phyloP scores from a whole-genome alignment of 805 yeast genomes.

The Maudiozyma saulgeensis region DNA sequence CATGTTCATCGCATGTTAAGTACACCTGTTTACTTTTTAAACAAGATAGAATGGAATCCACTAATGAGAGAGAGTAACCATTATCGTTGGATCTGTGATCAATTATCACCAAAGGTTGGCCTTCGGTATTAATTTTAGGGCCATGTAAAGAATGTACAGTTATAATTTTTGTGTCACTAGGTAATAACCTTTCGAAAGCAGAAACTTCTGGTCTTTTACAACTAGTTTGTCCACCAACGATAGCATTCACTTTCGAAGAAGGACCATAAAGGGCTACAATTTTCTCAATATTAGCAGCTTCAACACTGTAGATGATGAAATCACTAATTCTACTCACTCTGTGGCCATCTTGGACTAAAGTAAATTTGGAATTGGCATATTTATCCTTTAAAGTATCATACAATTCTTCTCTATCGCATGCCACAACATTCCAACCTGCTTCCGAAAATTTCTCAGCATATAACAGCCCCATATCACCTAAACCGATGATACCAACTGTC shows the following conservation, averaged over 20 bases:
- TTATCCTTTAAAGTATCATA: conserved; percentile 38
- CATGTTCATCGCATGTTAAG: conserved; percentile 81
- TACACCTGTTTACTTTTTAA: conserved; percentile 69
- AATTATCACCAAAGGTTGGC: conserved; percentile 87
- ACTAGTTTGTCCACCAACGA: conserved; percentile 97
- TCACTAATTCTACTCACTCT: conserved; percentile 73
- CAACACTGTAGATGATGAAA: conserved; percentile 82
- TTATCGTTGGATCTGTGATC: conserved; percentile 50
- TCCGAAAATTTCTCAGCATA: conserved; percentile 70
- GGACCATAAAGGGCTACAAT: conserved; percentile 77
- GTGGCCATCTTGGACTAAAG: conserved; percentile 70
- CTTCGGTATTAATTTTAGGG: conserved; percentile 77
- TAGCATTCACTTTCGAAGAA: conserved; percentile 74
- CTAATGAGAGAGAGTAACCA: conserved; percentile 46
- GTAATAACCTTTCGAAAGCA: conserved; percentile 72
- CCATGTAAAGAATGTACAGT: conserved; percentile 92
- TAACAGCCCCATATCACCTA: conserved; percentile 93
- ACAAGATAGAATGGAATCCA: conserved; percentile 57
- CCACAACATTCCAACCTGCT: conserved; percentile 85
- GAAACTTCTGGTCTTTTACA: conserved; percentile 85
- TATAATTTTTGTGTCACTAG: conserved; percentile 72
- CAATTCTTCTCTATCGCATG: conserved; percentile 71
- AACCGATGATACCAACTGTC: conserved; percentile 81
- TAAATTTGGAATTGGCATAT: conserved; percentile 37
- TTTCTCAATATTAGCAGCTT: conserved; percentile 71